Percentiles rank a stretch among this genome's conserved stretches.
Evolutionary conservation across 2,329 filamentous ascomycete species (phyloP).

Genomic region (Blastomyces percursus): DNA sequence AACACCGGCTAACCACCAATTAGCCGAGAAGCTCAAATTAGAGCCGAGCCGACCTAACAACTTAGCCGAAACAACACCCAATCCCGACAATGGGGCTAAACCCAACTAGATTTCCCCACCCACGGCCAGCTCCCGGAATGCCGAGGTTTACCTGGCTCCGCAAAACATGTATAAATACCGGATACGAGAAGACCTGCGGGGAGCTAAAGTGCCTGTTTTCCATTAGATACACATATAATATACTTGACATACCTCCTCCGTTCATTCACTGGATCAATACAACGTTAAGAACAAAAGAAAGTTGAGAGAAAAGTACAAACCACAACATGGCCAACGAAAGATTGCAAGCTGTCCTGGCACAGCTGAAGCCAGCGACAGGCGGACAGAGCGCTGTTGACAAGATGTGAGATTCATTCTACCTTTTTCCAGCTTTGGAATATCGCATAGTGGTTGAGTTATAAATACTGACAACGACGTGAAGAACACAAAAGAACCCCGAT

Average conservation of each 20-base stretch:
- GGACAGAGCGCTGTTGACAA: conserved; percentile 13
- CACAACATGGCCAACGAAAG: conserved; percentile 15
- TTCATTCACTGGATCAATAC: background rate
- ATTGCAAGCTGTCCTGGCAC: conserved; percentile 14
- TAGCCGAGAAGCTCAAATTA: background rate
- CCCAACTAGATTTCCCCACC: background rate
- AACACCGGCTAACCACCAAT: background rate
- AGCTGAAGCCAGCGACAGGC: conserved; percentile 15
- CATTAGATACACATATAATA: background rate
- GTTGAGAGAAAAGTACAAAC: background rate
- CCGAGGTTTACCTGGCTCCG: background rate
- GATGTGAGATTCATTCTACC: conserved; percentile 9
- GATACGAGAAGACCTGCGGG: background rate
- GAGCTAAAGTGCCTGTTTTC: background rate
- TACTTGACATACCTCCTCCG: background rate
- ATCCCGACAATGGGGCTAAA: background rate
- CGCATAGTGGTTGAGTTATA: background rate
- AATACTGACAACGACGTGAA: conserved; percentile 28
- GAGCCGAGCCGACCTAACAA: background rate
- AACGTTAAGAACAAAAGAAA: background rate
- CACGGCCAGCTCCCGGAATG: background rate
- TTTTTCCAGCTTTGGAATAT: background rate
- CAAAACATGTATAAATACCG: background rate
- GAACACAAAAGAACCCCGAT: conserved; percentile 84
- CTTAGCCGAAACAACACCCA: background rate